Evolutionary conservation across 2,329 filamentous ascomycete genomes (phyloP).

Genomic region (Ophiostoma tasmaniense): DNA sequence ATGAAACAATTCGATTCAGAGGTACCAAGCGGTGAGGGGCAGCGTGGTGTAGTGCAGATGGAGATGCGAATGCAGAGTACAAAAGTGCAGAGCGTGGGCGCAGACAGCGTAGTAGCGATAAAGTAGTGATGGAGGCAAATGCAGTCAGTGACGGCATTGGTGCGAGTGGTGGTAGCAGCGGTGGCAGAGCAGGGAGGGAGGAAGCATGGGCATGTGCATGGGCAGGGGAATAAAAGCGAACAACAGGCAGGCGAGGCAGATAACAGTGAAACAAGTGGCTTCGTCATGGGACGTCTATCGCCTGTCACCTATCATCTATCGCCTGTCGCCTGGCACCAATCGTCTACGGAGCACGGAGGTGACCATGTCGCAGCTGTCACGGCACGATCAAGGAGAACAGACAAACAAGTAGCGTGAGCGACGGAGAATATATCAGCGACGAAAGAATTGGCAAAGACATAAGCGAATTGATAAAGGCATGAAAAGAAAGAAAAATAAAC

Average conservation of each 20-base stretch:
- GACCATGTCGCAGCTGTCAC: not conserved
- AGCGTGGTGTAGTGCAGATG: not conserved
- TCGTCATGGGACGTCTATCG: not conserved
- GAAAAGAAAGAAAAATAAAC: not conserved
- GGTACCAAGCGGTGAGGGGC: too few relatives aligned
- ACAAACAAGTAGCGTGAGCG: too few relatives aligned
- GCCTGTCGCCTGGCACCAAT: not conserved
- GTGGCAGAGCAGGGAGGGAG: not conserved
- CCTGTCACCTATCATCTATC: not conserved
- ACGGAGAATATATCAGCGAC: too few relatives aligned
- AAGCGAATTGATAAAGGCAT: too few relatives aligned
- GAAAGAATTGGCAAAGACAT: too few relatives aligned
- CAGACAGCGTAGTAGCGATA: not conserved
- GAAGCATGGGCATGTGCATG: too few relatives aligned
- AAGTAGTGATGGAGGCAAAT: not conserved
- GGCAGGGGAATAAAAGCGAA: not conserved
- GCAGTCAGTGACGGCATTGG: not conserved
- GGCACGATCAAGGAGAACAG: not conserved
- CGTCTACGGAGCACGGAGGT: not conserved
- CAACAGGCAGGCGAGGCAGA: not conserved
- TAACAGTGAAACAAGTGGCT: slow-evolving; percentile 1
- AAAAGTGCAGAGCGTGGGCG: not conserved
- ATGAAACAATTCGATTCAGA: not conserved
- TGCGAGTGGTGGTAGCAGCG: not conserved
- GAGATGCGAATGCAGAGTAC: not conserved